Percentiles rank a stretch among this genome's conserved stretches.
phyloP scores from a whole-genome alignment of 2,329 filamentous ascomycete species.

The Mycosphaerella sp. region DNA sequence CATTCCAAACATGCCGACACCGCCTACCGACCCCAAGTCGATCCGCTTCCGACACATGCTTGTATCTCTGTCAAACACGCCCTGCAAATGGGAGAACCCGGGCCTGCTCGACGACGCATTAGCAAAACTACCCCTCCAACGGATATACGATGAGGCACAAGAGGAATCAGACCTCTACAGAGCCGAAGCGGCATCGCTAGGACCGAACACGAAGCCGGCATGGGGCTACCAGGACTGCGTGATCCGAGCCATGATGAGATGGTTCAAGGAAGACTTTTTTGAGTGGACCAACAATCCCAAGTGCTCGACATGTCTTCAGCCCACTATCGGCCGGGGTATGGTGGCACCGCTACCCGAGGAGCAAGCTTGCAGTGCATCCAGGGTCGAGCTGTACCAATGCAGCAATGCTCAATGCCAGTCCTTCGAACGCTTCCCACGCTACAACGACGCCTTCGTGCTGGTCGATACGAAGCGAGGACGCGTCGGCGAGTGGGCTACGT shows the following conservation, averaged over 20 bases:
- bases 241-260: conserved; percentile 79
- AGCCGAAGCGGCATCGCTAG: conserved; percentile 82
- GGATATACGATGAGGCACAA: conserved; percentile 89
- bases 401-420: conserved; percentile 66
- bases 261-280: conserved; percentile 96
- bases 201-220: conserved; percentile 66
- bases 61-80: conserved; percentile 77
- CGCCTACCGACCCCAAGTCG: conserved; percentile 53
- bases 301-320: conserved; percentile 73
- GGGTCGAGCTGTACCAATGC: conserved; percentile 88
- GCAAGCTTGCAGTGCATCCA: conserved; percentile 74
- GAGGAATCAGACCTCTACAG: conserved; percentile 84
- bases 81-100: conserved; percentile 92
- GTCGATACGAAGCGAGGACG: conserved; percentile 80
- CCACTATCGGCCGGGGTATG: conserved; percentile 76
- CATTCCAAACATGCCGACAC: conserved; percentile 65
- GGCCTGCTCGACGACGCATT: conserved; percentile 89
- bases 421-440: conserved; percentile 86
- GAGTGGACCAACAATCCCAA: conserved; percentile 94
- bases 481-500: conserved; percentile 95
- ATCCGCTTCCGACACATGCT: conserved; percentile 61
- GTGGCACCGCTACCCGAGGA: conserved; percentile 83
- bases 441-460: conserved; percentile 90
- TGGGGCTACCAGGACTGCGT: conserved; percentile 99
- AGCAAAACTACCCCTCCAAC: conserved; percentile 76